Base-by-base conservation (phyloP, 2,329 filamentous ascomycete genomes). In the Didymellaceae sp. region DNA sequence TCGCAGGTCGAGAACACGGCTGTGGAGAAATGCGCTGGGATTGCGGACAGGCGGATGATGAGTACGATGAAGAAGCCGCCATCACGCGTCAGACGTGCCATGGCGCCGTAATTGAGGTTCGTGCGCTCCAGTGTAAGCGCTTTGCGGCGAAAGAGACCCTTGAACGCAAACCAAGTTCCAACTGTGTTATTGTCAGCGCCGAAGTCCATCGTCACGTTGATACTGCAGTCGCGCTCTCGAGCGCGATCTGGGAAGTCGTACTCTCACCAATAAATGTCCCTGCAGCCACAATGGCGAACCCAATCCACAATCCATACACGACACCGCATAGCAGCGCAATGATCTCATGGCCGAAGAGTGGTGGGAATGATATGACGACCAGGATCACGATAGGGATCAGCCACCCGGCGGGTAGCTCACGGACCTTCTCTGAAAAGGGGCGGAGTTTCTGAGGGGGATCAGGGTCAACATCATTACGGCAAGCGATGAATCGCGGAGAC, bases 1-100 rank as follows among this genome's bases (percentile, higher is more conserved):
- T 72, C 65, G 57, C 67, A 72, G 26, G 69, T 72, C 16, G 66
- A 68, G 43, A 72, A 72, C 1, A 71, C 68, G 32, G 68, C 69
- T 14, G 68, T 70, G 16, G 62, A 66, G 53, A 72, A 71, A 53
- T 72, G 69, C 26, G 66, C 59, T 7, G 69, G 69, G 21, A 71
- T 62, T n/a, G 67, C 69, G 26, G 61, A 66, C 6, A 72, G 59
- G 6, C 69, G 67, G 44, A 72, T 72, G 17, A 72, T 25, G 9
- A 72, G 61, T 18, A 72, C 67, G 22, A 72, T 68, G 55, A 63
- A 57, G 54, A 71, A 72, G 6, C 68, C 68, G 21, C 63, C 66
- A 35, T 72, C 69, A 31, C 69, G 62, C 4, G 67, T 70, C 6
- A 72, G 50, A 45, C 69, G 65, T 11, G 69, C 69, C 58, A 72